These are phyloP conservation scores for Apiospora pterosperma DNA, from an alignment of 2,329 filamentous ascomycete genomes.

Conservation along the genomic window DNA sequence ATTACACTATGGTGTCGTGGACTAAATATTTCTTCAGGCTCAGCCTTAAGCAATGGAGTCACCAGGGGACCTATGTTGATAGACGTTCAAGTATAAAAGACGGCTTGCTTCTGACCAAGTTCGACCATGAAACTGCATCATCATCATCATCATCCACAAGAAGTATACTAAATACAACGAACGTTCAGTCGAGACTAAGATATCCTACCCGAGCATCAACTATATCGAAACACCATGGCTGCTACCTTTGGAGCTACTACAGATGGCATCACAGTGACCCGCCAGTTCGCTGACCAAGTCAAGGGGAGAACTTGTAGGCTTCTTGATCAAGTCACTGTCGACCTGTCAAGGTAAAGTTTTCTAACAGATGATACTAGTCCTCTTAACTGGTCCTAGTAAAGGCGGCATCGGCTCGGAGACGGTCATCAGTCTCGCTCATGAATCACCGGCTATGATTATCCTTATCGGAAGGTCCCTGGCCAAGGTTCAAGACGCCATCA, in stretches of 20 bases:
- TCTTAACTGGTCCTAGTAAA: constrained; percentile 28
- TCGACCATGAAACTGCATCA: background rate
- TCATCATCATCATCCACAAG: no score
- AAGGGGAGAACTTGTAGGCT: constrained; percentile 22
- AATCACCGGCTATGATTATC: constrained; percentile 24
- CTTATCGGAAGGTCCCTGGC: constrained; percentile 23
- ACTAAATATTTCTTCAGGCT: no score
- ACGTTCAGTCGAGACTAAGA: background rate
- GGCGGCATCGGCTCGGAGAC: constrained; percentile 29
- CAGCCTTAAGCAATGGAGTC: background rate
- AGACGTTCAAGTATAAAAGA: background rate
- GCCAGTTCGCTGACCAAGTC: constrained; percentile 17
- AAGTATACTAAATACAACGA: no score
- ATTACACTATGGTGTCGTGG: background rate
- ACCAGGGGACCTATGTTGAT: background rate
- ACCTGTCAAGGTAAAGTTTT: background rate
- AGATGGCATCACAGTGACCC: constrained; percentile 14
- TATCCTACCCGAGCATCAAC: background rate
- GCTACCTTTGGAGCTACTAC: constrained; percentile 12
- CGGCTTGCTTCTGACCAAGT: background rate
- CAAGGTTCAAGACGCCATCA: constrained; percentile 24
- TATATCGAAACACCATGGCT: background rate
- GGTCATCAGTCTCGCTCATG: constrained; percentile 25
- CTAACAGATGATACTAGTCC: constrained; percentile 16
- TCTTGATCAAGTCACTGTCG: background rate